Evolutionary conservation across 768 basidiomycete genomes (phyloP).

Genomic region (Cystobasidium tubakii): DNA sequence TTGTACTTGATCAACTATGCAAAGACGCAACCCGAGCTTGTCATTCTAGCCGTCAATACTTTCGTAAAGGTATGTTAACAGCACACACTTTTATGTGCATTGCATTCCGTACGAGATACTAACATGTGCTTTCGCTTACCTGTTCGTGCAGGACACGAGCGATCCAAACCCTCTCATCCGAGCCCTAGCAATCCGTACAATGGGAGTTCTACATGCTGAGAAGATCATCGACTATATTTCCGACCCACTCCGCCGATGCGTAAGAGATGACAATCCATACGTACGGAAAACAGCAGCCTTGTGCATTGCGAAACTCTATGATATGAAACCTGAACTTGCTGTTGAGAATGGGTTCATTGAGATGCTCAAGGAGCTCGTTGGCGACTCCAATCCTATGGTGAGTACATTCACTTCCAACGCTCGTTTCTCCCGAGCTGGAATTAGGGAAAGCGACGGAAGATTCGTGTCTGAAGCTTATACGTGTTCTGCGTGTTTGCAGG

Average conservation of each 20-base stretch:
- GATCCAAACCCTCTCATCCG: conserved; percentile 95
- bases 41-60: conserved; percentile 97
- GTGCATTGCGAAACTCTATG: conserved; percentile 95
- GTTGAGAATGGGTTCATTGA: conserved; percentile 90
- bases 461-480: background rate
- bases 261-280: conserved; percentile 94
- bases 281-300: conserved; percentile 96
- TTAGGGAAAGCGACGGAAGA: too few species aligned
- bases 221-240: conserved; percentile 99
- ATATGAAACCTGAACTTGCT: conserved; percentile 89
- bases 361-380: conserved; percentile 81
- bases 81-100: background rate
- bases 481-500: conserved; percentile 56
- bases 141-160: conserved; percentile 67
- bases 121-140: background rate
- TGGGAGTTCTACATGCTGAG: conserved; percentile 93
- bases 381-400: conserved; percentile 96
- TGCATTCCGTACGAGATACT: background rate
- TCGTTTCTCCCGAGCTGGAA: too few species aligned
- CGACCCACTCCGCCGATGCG: conserved; percentile 82
- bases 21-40: conserved; percentile 95
- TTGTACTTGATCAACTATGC: conserved; percentile 99
- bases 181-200: conserved; percentile 92
- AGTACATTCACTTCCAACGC: conserved; percentile 42
- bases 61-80: conserved; percentile 68